These are phyloP conservation scores for Apophysomyces sp. DNA, from an alignment of 371 early-diverging fungal species.

Conservation along the genomic window DNA sequence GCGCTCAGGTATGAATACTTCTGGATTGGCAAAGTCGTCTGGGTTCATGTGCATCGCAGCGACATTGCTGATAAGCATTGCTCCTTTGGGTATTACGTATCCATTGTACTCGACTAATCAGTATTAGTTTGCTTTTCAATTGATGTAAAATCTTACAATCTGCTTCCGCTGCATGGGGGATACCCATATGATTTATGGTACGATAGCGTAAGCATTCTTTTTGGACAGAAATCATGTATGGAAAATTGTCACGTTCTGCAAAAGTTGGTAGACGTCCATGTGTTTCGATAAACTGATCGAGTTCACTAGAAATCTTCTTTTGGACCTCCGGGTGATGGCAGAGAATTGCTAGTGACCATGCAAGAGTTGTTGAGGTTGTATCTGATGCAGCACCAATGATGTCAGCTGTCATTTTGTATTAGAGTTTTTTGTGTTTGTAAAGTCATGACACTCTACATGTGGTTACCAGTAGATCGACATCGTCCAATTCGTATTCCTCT, in stretches of 20 bases:
- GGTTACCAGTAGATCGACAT: conserved; percentile 11
- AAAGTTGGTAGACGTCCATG: conserved; percentile 17
- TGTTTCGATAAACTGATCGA: conserved; percentile 11
- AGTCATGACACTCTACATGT: conserved; percentile 17
- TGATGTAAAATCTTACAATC: conserved; percentile 10
- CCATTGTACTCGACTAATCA: conserved; percentile 19
- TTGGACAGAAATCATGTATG: conserved; percentile 16
- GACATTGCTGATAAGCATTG: conserved; percentile 21
- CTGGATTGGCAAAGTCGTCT: conserved; percentile 4
- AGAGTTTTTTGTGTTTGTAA: not conserved
- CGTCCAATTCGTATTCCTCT: conserved; percentile 21
- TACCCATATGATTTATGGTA: conserved; percentile 10
- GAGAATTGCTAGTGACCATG: conserved; percentile 16
- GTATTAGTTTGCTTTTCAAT: not conserved
- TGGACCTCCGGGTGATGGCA: conserved; percentile 21
- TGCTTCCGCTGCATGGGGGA: conserved; percentile 19
- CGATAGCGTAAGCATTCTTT: conserved; percentile 28
- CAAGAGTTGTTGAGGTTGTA: conserved; percentile 12
- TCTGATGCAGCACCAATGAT: conserved; percentile 26
- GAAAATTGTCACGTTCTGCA: conserved; percentile 15
- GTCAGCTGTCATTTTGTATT: conserved; percentile 12
- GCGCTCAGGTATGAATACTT: conserved; percentile 26
- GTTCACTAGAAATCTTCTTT: conserved; percentile 9
- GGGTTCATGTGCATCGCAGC: conserved; percentile 18
- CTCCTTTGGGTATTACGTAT: conserved; percentile 38